Evolutionary conservation across 108 stramenopile species (phyloP), one percentile per base, ranked within the genome.

Genomic region (Nitzschia sp.): DNA sequence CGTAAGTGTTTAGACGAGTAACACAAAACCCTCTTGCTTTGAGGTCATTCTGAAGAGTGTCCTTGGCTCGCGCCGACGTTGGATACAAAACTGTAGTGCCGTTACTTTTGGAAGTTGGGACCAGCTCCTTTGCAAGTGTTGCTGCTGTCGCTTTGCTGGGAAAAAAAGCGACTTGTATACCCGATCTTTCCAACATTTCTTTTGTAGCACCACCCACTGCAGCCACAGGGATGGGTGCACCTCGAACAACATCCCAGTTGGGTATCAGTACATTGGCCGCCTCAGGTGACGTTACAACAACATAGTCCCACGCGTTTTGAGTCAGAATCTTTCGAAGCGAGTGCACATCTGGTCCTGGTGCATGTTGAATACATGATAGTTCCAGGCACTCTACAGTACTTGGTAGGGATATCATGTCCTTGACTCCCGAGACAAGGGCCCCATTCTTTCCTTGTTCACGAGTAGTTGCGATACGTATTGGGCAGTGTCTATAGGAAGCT

Each of bases 341-440:
- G n/a, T 67, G 79, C 38, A 65, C 65, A 55, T 90, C 92, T 10
- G 78, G 79, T 29, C 92, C 92, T 65, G 83, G 82, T 10, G 88
- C 89, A 77, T 93, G 92, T 56, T 74, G 86, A 58, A 93, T 90
- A 70, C 89, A 93, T 2, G 92, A 88, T n/a, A 93, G 42, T 70
- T 93, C 92, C 34, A 86, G 48, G 7, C 88, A 41, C 52, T 78
- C 34, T 29, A 78, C 50, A 22, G 19, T 12, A 64, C 63, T 46
- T 52, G 37, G n/a, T 22, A 71, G 37, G 11, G 57, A 34, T 34
- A 5, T 44, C 54, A 63, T 24, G 22, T 64, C 62, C 19, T 76
- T 38, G 40, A 88, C 57, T 38, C 73, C 74, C n/a, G 84, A 70
- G 6, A 67, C 44, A 21, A 92, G 74, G 61, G 89, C 89, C 24